phyloP scores from a whole-genome alignment of 192 early-diverging fungal species.

The Backusella westeae region DNA sequence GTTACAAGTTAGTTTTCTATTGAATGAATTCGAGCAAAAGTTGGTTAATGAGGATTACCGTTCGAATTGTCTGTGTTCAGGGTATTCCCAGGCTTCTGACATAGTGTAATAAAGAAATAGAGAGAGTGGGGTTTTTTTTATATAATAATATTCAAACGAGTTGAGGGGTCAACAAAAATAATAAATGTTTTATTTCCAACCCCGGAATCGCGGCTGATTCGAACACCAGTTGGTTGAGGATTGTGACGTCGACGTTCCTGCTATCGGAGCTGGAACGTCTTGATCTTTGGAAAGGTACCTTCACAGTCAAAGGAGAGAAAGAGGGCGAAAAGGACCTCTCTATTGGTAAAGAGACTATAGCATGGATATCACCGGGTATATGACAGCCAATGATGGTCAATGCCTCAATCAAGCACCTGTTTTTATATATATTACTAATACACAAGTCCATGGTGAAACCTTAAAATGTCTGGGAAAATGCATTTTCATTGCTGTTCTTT shows the following conservation, averaged over 20 bases:
- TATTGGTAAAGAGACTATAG: too few relatives aligned
- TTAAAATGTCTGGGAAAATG: neutral
- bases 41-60: slow-evolving; percentile 12
- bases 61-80: slow-evolving; percentile 40
- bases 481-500: neutral
- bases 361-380: too few relatives aligned
- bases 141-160: neutral
- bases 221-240: too few relatives aligned
- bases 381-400: too few relatives aligned
- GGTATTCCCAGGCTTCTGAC: slow-evolving; percentile 40
- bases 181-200: slow-evolving; percentile 10
- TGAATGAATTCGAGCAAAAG: neutral
- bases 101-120: slow-evolving; percentile 11
- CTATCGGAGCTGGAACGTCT: neutral
- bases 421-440: neutral
- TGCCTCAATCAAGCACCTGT: too few relatives aligned
- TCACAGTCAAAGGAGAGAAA: too few relatives aligned
- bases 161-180: slow-evolving; percentile 8
- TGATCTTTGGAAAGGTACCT: too few relatives aligned
- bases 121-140: slow-evolving; percentile 4
- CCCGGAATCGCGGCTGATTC: neutral
- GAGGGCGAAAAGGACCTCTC: too few relatives aligned
- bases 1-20: neutral
- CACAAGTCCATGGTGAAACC: neutral
- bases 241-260: neutral